Conservation (phyloP, 805 yeast species). For the Cyberlindnera nakhonratchasimensis region DNA sequence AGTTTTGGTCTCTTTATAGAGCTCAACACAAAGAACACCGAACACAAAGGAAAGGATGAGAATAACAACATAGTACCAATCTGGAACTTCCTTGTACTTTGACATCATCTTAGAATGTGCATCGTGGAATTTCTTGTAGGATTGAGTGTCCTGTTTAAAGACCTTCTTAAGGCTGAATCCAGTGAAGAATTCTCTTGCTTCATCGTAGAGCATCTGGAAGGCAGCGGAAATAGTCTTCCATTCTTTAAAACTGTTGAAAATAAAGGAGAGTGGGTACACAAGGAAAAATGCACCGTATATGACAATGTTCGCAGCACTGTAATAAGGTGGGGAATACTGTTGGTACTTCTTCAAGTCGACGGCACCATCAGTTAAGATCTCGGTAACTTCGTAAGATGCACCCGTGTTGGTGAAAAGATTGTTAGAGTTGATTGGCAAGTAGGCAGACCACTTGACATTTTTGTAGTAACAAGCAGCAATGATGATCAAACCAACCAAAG, state of each 20-base stretch:
- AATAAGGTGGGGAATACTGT: constrained; percentile 63
- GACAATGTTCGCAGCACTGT: constrained; percentile 58
- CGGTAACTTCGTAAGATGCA: constrained; percentile 41
- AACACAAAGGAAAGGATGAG: constrained; percentile 41
- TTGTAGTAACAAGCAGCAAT: constrained; percentile 38
- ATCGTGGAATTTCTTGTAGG: constrained; percentile 16
- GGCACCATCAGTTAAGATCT: constrained; percentile 42
- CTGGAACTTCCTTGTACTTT: constrained; percentile 58
- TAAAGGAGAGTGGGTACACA: constrained; percentile 48
- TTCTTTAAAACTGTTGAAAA: constrained; percentile 44
- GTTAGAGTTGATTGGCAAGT: constrained; percentile 46
- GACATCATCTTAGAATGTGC: constrained; percentile 47
- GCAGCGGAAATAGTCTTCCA: constrained; percentile 33
- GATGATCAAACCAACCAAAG: constrained; percentile 31
- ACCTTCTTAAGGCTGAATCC: constrained; percentile 7
- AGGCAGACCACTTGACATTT: constrained; percentile 38
- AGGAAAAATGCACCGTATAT: constrained; percentile 49
- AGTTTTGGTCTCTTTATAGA: constrained; percentile 45
- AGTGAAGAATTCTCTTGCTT: constrained; percentile 4
- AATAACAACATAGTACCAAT: constrained; percentile 40
- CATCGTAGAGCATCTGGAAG: constrained; percentile 7
- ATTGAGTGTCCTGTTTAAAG: background rate
- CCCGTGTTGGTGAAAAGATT: constrained; percentile 51
- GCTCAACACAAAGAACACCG: constrained; percentile 42
- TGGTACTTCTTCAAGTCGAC: constrained; percentile 47